phyloP scores from a whole-genome alignment of 1,139 yeast species.

The Saccharomycopsis crataegensis region DNA sequence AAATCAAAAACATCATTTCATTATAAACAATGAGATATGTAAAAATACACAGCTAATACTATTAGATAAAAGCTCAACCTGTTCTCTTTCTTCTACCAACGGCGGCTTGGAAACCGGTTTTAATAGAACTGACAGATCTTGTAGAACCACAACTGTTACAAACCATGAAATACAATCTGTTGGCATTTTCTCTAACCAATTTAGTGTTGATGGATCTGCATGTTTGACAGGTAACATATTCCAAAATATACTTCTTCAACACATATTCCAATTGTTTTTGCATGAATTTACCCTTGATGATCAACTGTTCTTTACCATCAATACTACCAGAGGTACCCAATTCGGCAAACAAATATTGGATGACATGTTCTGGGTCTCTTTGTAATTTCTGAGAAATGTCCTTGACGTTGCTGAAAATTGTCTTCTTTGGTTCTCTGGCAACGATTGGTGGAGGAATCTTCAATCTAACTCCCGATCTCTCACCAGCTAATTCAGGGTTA shows the following conservation, averaged over 20 bases:
- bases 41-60: background rate
- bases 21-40: no score
- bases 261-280: conserved; percentile 97
- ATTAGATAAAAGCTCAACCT: background rate
- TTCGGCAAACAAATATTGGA: conserved; percentile 95
- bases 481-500: conserved; percentile 98
- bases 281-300: conserved; percentile 96
- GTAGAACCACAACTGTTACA: conserved; percentile 98
- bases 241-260: conserved; percentile 90
- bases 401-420: conserved; percentile 91
- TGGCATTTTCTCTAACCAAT: conserved; percentile 88
- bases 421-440: conserved; percentile 97
- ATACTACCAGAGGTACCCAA: conserved; percentile 99
- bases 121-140: conserved; percentile 93
- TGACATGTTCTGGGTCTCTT: conserved; percentile 94
- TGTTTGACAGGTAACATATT: conserved; percentile 97
- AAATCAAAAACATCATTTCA: no score
- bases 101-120: conserved; percentile 99
- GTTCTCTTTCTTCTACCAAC: conserved; percentile 64
- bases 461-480: conserved; percentile 84
- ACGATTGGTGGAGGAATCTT: conserved; percentile 97
- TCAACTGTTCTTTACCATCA: conserved; percentile 94
- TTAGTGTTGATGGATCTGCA: conserved; percentile 97
- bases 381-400: conserved; percentile 91
- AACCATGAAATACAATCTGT: conserved; percentile 94